These are phyloP conservation scores for Suillus variegatus DNA, from an alignment of 768 basidiomycete genomes.

Conservation along the genomic window DNA sequence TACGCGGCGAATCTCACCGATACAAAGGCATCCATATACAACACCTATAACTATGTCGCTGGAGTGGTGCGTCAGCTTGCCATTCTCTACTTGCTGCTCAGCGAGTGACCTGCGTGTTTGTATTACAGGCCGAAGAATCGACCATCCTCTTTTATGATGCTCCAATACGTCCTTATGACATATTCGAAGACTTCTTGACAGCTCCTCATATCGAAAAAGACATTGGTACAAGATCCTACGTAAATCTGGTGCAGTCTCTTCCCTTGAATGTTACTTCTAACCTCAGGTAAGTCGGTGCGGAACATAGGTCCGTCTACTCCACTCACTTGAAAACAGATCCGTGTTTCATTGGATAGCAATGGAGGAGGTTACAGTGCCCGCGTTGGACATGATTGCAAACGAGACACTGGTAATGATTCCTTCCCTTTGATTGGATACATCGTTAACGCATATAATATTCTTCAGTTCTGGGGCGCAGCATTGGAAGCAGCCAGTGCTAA, in stretches of 20 bases:
- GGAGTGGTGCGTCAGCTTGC: slow-evolving; percentile 25
- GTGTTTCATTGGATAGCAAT: neutral
- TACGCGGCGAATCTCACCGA: neutral
- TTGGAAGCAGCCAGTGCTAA: neutral
- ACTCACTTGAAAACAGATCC: neutral
- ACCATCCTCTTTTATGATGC: slow-evolving; percentile 59
- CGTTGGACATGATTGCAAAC: neutral
- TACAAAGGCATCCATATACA: slow-evolving; percentile 27
- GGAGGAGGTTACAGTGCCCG: neutral
- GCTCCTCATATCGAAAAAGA: slow-evolving; percentile 19
- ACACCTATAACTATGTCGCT: slow-evolving; percentile 39
- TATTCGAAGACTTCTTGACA: slow-evolving; percentile 36
- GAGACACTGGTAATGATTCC: neutral
- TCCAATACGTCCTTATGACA: slow-evolving; percentile 29
- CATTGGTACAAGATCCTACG: neutral
- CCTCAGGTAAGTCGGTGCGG: neutral
- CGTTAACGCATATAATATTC: neutral
- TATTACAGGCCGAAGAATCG: slow-evolving; percentile 17
- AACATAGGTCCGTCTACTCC: neutral
- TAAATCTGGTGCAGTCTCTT: neutral
- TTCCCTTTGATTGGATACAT: neutral
- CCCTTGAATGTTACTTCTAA: slow-evolving; percentile 3
- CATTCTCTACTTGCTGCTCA: slow-evolving; percentile 2
- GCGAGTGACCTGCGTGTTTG: slow-evolving; percentile 23
- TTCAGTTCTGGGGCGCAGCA: neutral